Base-by-base conservation (phyloP, 345 rosid genomes). In the Citropsis articulata region DNA sequence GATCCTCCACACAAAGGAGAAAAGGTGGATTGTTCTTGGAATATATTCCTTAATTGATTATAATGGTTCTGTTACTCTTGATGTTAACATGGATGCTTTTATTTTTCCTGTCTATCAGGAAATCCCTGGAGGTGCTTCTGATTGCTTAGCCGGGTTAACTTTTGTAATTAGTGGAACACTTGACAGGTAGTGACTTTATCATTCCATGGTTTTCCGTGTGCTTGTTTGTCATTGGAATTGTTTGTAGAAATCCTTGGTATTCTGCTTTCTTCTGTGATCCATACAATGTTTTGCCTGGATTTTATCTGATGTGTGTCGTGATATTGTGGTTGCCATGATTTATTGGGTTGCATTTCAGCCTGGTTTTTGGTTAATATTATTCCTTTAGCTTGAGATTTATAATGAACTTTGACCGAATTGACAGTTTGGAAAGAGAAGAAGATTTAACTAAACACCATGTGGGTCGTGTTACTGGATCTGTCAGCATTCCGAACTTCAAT, bases 1-100 rank as follows among this genome's bases (percentile, higher is more conserved):
- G 98, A 95, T 84, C 99, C 99, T 81, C 98, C 98, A 2, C 98
- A 95, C 82, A 95, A 94, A 91, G 99, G 99, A 81, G 97, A 95
- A 88, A 95, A 95, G 97, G 99, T 95, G 38, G 69, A 78, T 50
- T 9, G 35, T 4, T 70, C 13, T 27, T 40, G 18, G 35, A 73
- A 61, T 71, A 14, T 77, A 36, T 56, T 60, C 74, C 28, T 68
- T 60, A 66, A 61, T 42, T 21, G 30, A 57, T 40, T 66, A n/a
- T 13, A 59, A n/a, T 75, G 27, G 27, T 50, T 71, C 40, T 45
- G 27, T 73, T 40, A 10, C 56, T 66, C 35, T 73, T 16, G 22
- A 30, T 63, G 45, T 48, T 80, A 80, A 81, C 71, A 71, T 79
- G 72, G 73, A 78, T 73, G 64, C 36, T 69, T 66, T 65, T 73